Base-by-base conservation (phyloP, 371 early-diverging fungal species). In the Fennellomyces sp. region DNA sequence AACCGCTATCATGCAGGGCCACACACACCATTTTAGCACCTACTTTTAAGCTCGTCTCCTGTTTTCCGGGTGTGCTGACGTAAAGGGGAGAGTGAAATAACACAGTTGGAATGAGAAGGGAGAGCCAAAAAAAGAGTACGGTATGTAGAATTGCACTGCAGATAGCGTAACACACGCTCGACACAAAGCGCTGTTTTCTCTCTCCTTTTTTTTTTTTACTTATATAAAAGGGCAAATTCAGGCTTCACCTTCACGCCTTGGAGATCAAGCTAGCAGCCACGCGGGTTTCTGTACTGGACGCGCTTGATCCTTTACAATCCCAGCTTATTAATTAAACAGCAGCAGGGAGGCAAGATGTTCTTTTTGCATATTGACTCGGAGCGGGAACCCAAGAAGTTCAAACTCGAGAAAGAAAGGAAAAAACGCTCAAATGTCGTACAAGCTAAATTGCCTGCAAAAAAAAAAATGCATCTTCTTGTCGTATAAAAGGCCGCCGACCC, bases 341-440 rank as follows among this genome's bases (percentile, higher is more conserved):
- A 30, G 31, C 51, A 28, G 39, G 39, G 19, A 55, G 41, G 36
- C 36, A 31, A 13, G 29, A 38, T 11, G 33, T 31, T 52, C 52
- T 31, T 10, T 53, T 8, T 36, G 26, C 45, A 45, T 25, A 45
- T 45, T 15, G 45, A 21, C 5, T 45, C 7, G n/a, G 21, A 45
- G 45, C 19, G 45, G 45, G 19, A 45, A 41, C 30, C 2, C 31
- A 30, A 41, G 17, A 21, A 12, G 15, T n/a, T n/a, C n/a, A n/a
- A 33, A 31, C 5, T 10, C 27, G 19, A 42, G 30, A 51, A 59
- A 23, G 23, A 36, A 48, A 27, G 55, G 38, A 49, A 48, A 55
- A 27, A 12, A 26, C 33, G 48, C n/a, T 12, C 28, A 38, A 52
- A 55, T 61, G 61, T 61, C 50, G 61, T 49, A 61, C 61, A 61